Evolutionary conservation across 2,329 filamentous ascomycete species (phyloP), one percentile per base, ranked within the genome.

Genomic region (Xylariaceae sp.): DNA sequence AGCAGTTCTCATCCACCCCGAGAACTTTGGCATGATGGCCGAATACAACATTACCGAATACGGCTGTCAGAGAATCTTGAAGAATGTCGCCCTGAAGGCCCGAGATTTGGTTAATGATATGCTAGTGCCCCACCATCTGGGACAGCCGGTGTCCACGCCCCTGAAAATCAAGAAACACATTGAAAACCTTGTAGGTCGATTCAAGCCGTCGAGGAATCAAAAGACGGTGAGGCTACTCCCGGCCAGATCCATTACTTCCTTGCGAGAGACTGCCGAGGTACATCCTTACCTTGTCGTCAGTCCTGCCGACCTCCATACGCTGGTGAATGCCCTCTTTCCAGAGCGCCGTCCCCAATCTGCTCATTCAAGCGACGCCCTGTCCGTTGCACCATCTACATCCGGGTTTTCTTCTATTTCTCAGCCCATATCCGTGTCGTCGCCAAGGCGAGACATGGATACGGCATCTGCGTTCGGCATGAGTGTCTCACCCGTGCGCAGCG

Each of bases 41-140:
- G 89, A 95, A 64, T 92, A 95, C 69, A 89, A 96, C 72, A 90
- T 97, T 64, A 92, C 88, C 47, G 89, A 95, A 62, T 90, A 92
- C 71, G 91, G 90, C 40, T 84, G 94, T 41, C 88, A 95, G 65
- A 92, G 86, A 70, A 87, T 88, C 53, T 74, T 88, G 52, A 86
- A 85, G 64, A 87, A 92, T 67, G 86, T 96, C 53, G 90, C 88
- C 51, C 84, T 88, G 68, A 84, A 87, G 58, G 87, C 89, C 47
- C 87, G 92, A 67, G 86, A 88, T 64, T 80, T 89, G 59, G 89
- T 92, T 12, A 83, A 88, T 55, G 88, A 92, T 64, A 85, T 90
- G 72, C 79, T 83, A 54, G 86, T 85, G 16, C 51, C 53, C 52
- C 59, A 65, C 54, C 78, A 76, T 74, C 76, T 77, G 64, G 55